phyloP scores from a whole-genome alignment of 2,329 filamentous ascomycete genomes.

The Colletotrichum siamense region DNA sequence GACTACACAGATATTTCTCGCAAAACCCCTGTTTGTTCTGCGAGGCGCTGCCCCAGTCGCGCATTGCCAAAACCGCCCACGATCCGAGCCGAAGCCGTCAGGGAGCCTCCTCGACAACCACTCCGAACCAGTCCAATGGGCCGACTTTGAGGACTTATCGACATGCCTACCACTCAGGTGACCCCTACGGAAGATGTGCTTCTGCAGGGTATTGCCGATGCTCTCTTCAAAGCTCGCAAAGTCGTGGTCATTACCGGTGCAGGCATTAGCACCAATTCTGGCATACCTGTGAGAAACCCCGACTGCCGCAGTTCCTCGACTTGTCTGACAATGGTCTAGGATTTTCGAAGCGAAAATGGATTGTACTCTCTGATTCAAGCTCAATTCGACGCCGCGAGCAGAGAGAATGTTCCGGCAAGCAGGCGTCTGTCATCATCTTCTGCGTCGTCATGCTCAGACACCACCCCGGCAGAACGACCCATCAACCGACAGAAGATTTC shows the following conservation, averaged over 20 bases:
- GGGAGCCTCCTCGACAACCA: background rate
- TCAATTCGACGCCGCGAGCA: constrained; percentile 63
- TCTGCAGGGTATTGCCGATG: constrained; percentile 70
- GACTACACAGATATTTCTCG: background rate
- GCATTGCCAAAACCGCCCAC: background rate
- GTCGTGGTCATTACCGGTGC: constrained; percentile 76
- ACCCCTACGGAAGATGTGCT: constrained; percentile 54
- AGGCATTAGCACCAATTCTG: constrained; percentile 78
- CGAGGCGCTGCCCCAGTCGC: background rate
- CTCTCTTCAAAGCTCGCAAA: constrained; percentile 68
- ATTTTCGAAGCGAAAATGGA: constrained; percentile 75
- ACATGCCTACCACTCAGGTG: constrained; percentile 66
- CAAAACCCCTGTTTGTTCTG: background rate
- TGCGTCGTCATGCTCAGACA: constrained; percentile 8
- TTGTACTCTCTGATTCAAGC: constrained; percentile 76
- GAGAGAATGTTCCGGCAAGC: background rate
- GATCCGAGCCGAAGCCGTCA: background rate
- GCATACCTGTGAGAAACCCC: constrained; percentile 68
- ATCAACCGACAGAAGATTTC: constrained; percentile 40
- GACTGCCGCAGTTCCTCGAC: background rate
- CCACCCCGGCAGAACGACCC: constrained; percentile 22
- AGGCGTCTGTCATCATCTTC: background rate
- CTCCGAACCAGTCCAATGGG: constrained; percentile 13
- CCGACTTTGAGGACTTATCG: constrained; percentile 24
- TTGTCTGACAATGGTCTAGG: constrained; percentile 46